These are phyloP conservation scores for Colletotrichum navitas DNA, from an alignment of 2,329 filamentous ascomycete genomes.

Conservation along the genomic window DNA sequence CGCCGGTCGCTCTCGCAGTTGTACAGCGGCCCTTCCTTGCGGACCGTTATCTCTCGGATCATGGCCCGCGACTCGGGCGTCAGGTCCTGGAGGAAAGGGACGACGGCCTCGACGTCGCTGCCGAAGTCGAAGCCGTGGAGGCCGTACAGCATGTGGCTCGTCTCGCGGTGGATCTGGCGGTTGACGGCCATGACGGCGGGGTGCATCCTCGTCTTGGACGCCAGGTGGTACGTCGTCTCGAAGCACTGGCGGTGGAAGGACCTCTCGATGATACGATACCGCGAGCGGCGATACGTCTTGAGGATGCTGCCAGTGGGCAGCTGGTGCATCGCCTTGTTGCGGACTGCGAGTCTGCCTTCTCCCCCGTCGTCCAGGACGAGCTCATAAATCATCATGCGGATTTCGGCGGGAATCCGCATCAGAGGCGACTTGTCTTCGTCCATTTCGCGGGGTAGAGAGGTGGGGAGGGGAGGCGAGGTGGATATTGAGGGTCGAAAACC, in stretches of 20 bases:
- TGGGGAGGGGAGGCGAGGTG: not conserved
- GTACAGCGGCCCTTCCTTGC: slow-evolving; percentile 67
- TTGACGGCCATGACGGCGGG: slow-evolving; percentile 60
- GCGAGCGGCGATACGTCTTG: slow-evolving; percentile 47
- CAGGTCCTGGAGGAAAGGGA: slow-evolving; percentile 70
- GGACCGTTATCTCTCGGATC: slow-evolving; percentile 64
- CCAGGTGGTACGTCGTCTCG: slow-evolving; percentile 68
- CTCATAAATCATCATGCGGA: slow-evolving; percentile 59
- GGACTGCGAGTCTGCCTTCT: slow-evolving; percentile 55
- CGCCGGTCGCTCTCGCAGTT: slow-evolving; percentile 60
- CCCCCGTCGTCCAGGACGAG: slow-evolving; percentile 59
- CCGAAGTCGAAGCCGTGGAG: slow-evolving; percentile 71
- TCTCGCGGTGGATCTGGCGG: slow-evolving; percentile 65
- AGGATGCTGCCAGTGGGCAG: slow-evolving; percentile 17
- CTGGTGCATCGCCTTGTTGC: slow-evolving; percentile 51
- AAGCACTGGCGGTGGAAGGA: slow-evolving; percentile 56
- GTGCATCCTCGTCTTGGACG: slow-evolving; percentile 57
- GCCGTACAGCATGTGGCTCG: slow-evolving; percentile 67
- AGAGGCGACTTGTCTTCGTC: slow-evolving; percentile 33
- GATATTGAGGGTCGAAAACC: not conserved
- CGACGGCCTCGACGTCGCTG: slow-evolving; percentile 69
- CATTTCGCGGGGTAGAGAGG: slow-evolving; percentile 24
- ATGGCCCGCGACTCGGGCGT: slow-evolving; percentile 61
- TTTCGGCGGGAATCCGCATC: slow-evolving; percentile 55
- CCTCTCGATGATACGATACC: slow-evolving; percentile 57